These are phyloP conservation scores for Trichoderma gamsii DNA, from an alignment of 495 filamentous ascomycete species.

Conservation along the genomic window DNA sequence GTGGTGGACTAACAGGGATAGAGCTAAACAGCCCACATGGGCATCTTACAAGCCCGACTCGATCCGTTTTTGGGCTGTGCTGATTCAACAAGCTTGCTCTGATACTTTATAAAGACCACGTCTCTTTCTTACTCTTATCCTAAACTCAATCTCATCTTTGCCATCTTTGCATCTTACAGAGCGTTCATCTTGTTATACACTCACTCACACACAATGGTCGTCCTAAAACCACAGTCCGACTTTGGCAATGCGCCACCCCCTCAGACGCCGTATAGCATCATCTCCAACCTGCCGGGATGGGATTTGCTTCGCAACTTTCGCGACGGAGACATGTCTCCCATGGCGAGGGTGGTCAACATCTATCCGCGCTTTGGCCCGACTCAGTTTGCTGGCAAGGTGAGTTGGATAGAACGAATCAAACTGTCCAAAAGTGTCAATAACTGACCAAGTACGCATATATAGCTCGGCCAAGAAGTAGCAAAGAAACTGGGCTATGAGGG, in stretches of 20 bases:
- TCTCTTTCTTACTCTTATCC: no score
- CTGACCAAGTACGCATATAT: slow-evolving; percentile 15
- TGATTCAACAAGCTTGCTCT: background rate
- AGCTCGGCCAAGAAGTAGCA: slow-evolving; percentile 27
- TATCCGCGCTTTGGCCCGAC: slow-evolving; percentile 39
- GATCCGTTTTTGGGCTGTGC: background rate
- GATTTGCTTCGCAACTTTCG: slow-evolving; percentile 25
- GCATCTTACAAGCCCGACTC: background rate
- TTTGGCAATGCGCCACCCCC: slow-evolving; percentile 38
- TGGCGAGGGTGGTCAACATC: slow-evolving; percentile 28
- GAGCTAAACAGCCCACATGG: background rate
- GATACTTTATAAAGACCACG: background rate
- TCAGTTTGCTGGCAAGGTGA: slow-evolving; percentile 24
- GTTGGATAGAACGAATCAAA: background rate
- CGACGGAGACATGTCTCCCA: slow-evolving; percentile 27
- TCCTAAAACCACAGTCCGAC: slow-evolving; percentile 23
- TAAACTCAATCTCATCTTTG: background rate
- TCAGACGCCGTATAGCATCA: slow-evolving; percentile 36
- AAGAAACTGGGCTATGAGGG: slow-evolving; percentile 22
- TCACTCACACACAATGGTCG: slow-evolving; percentile 13
- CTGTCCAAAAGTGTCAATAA: background rate
- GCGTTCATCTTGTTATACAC: background rate
- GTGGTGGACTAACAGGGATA: background rate
- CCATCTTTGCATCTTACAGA: background rate
- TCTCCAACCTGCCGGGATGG: slow-evolving; percentile 32